Base-by-base conservation (phyloP, 129 eudicot species). In the Erigeron canadensis region DNA sequence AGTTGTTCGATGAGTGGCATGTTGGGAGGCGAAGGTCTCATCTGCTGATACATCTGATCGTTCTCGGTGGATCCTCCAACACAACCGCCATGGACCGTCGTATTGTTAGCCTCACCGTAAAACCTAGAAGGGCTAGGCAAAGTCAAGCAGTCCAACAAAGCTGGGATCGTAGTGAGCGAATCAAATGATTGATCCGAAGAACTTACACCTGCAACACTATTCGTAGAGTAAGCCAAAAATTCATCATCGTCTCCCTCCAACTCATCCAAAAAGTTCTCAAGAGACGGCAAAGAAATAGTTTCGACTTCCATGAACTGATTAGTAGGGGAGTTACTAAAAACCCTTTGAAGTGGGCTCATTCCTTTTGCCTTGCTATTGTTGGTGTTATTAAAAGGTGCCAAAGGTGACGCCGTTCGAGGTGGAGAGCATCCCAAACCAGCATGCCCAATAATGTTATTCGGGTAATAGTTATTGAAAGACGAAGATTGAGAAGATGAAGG, bases 271-370 rank as follows among this genome's bases (percentile, higher is more conserved):
- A 87, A 84, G 41, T 77, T 82, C 81, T 87, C 96, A 0, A 90
- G 82, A 0, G 94, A 80, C 0, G 92, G 96, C 46, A 86, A 58
- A 2, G 93, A 75, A 38, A 89, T 79, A 53, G 84, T 89, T 75
- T 89, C 96, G 2, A 86, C 84, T 63, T 84, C 85, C 90, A 87
- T 90, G 69, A 75, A 82, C 70, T 87, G 91, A 75, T 87, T 87
- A 65, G 77, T 83, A 10, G 94, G 94, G 6, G 96, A 90, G 77
- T 85, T 87, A 23, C 84, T 80, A 15, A 87, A 79, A 1, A 83
- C 87, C 79, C 81, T 81, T 57, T 87, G 87, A 4, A 90, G 80
- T 0, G 96, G 96, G 73, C 96, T 90, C 79, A 87, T 39, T 47
- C 94, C 94, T 44, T 84, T 89, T 2, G 83, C 73, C 68, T 81